phyloP scores from a whole-genome alignment of 441 rosid species.

The California macrophylla region DNA sequence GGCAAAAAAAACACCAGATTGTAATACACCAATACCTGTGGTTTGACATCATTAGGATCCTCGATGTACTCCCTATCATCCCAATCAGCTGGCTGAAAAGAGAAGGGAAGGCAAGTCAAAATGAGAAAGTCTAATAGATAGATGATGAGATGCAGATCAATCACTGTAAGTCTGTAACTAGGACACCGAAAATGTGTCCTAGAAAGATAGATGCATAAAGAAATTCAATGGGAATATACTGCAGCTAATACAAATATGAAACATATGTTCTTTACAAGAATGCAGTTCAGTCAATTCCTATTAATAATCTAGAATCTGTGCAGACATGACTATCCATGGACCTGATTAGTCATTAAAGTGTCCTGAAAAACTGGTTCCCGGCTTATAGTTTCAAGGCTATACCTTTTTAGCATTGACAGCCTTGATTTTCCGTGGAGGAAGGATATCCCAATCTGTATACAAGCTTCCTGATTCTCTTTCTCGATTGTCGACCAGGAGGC shows the following conservation, averaged over 20 bases:
- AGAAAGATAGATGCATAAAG: not conserved
- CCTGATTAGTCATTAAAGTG: not conserved
- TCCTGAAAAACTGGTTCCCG: not conserved
- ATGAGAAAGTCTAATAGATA: not conserved
- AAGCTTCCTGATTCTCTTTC: slow-evolving; percentile 88
- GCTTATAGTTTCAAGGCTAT: slow-evolving; percentile 8
- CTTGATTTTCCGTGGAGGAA: slow-evolving; percentile 74
- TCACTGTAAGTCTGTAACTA: not conserved
- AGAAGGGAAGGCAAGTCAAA: not conserved
- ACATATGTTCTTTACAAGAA: not conserved
- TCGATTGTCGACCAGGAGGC: slow-evolving; percentile 67
- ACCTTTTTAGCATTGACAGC: slow-evolving; percentile 70
- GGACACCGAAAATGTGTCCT: not conserved
- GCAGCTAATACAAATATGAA: too few species aligned
- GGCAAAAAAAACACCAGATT: not conserved
- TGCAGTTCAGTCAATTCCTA: not conserved
- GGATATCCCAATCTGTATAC: slow-evolving; percentile 92
- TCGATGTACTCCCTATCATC: slow-evolving; percentile 84
- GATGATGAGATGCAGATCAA: not conserved
- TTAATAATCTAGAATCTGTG: not conserved
- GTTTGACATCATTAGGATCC: slow-evolving; percentile 69
- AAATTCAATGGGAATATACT: not conserved
- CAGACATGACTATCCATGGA: not conserved
- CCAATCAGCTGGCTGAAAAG: slow-evolving; percentile 78
- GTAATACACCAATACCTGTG: slow-evolving; percentile 40